phyloP scores from a whole-genome alignment of 139 green algal genomes.

The Haematococcus sp. region DNA sequence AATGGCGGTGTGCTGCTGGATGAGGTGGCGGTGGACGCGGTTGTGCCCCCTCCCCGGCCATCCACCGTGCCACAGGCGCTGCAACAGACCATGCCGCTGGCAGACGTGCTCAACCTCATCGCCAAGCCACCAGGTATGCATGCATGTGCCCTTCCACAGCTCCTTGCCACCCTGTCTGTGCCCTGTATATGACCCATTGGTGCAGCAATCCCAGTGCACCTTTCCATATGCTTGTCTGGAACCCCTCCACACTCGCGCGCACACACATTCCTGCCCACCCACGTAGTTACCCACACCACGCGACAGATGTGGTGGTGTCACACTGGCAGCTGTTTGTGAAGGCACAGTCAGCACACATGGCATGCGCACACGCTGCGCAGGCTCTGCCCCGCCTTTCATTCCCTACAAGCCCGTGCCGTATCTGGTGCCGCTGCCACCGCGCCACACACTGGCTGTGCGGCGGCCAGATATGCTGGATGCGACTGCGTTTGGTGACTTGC shows the following conservation, averaged over 20 bases:
- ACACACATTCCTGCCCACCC: no score
- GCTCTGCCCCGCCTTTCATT: slow-evolving; percentile 58
- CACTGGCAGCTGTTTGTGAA: no score
- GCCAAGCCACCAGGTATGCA: slow-evolving; percentile 53
- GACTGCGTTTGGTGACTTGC: slow-evolving; percentile 59
- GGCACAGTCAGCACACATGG: neutral
- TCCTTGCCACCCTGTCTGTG: neutral
- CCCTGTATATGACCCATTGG: no score
- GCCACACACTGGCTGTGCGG: slow-evolving; percentile 63
- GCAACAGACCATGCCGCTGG: slow-evolving; percentile 76
- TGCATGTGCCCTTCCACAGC: no score
- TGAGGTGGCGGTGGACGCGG: slow-evolving; percentile 48
- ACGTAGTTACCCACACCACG: no score
- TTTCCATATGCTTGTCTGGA: no score
- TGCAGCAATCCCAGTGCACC: no score
- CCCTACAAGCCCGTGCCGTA: slow-evolving; percentile 69
- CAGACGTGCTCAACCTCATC: slow-evolving; percentile 60
- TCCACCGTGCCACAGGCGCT: slow-evolving; percentile 65
- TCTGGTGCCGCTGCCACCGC: slow-evolving; percentile 62
- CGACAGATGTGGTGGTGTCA: no score
- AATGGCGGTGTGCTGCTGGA: slow-evolving; percentile 58
- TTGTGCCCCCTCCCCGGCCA: slow-evolving; percentile 49
- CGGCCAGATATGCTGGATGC: slow-evolving; percentile 40
- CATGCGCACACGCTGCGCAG: neutral
- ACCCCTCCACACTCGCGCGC: no score